Evolutionary conservation across 2,329 filamentous ascomycete genomes (phyloP), one percentile per base, ranked within the genome.

Genomic region (Claviceps monticola): DNA sequence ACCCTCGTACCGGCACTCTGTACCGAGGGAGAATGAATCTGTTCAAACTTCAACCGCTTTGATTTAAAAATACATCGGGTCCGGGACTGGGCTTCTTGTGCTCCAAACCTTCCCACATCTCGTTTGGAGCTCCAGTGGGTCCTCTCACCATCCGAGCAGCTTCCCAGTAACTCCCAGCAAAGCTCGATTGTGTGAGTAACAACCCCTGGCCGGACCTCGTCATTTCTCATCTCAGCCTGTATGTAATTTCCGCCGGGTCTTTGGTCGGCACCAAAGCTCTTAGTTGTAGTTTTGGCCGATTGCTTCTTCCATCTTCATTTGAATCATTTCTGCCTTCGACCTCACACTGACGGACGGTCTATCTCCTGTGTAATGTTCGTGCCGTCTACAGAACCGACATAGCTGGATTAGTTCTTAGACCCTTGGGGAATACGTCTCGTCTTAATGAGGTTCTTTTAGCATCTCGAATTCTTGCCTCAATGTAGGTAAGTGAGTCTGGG

Each of bases 151-250:
- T 36, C 11, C n/a, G 42, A 44, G 42, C 42, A 13, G 19, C 26
- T 29, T 29, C 26, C 26, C 26, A 29, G 26, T 29, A 11, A 3
- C 21, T 23, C 29, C 41, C n/a, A 29, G 3, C 34, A 26, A 26
- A 21, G 23, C 43, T 42, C 34, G 42, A 38, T 38, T 44, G 34
- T 44, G 16, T 41, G n/a, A 34, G 26, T 45, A 38, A 44, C 39
- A 38, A 44, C 39, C 38, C 26, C 45, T 21, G 26, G 48, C 48
- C 39, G 52, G 52, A 53, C 49, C 45, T 53, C 45, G 45, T 53
- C 49, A 48, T 53, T 46, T 51, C 45, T 41, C 38, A 26, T 51
- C 45, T 41, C 38, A 26, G 38, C 8, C 14, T 26, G 39, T 45
- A 34, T 48, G 29, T 23, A 51, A 46, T 53, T 53, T 51, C 49